Evolutionary conservation across 495 filamentous ascomycete species (phyloP).

Genomic region (Wilcoxina mikolae): DNA sequence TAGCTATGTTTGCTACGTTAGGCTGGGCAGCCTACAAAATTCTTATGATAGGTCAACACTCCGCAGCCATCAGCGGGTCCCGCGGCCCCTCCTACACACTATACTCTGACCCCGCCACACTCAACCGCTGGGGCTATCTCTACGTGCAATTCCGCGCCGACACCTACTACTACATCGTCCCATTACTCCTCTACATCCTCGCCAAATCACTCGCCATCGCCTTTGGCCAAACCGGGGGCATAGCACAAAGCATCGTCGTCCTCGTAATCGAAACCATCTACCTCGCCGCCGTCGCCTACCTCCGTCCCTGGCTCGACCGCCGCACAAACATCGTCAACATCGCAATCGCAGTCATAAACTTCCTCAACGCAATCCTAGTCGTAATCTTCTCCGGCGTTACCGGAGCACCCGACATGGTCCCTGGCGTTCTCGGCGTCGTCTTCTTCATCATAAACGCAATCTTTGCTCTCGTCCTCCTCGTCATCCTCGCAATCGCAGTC

Average conservation of each 20-base stretch:
- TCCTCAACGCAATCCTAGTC: conserved; percentile 70
- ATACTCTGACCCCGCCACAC: conserved; percentile 58
- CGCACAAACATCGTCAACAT: conserved; percentile 94
- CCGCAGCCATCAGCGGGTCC: conserved; percentile 75
- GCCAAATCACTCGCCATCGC: conserved; percentile 79
- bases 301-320: conserved; percentile 95
- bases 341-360: conserved; percentile 68
- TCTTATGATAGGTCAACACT: conserved; percentile 65
- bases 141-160: conserved; percentile 90
- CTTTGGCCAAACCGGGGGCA: conserved; percentile 52
- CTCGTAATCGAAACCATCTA: conserved; percentile 67
- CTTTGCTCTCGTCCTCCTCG: conserved; percentile 66
- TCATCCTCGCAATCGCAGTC: conserved; percentile 55
- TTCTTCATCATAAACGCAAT: conserved; percentile 80
- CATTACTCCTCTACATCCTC: conserved; percentile 57
- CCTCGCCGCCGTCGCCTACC: conserved; percentile 58
- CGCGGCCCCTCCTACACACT: conserved; percentile 65
- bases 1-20: conserved; percentile 40
- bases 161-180: conserved; percentile 89
- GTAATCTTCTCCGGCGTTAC: conserved; percentile 65
- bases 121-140: conserved; percentile 90
- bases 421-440: conserved; percentile 76
- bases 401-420: conserved; percentile 40
- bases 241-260: conserved; percentile 63
- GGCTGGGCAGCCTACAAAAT: conserved; percentile 76